Evolutionary conservation across 805 yeast genomes (phyloP).

Genomic region (Wickerhamiella parazyma): DNA sequence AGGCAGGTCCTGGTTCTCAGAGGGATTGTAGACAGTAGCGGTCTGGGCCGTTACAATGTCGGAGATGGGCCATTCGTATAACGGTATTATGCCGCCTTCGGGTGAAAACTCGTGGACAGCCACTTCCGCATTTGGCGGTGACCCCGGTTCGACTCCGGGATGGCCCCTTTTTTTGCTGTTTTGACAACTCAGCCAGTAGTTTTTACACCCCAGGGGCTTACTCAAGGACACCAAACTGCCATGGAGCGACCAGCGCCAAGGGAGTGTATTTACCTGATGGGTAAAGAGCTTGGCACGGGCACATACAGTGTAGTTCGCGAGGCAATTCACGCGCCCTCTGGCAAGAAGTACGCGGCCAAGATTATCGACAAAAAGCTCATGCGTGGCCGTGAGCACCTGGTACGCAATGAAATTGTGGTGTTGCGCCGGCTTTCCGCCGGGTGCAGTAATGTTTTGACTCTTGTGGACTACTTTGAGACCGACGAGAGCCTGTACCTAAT

Average conservation of each 20-base stretch:
- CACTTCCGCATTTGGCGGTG: slow-evolving; percentile 26
- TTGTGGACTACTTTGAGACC: slow-evolving; percentile 62
- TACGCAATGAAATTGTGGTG: slow-evolving; percentile 49
- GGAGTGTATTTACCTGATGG: slow-evolving; percentile 19
- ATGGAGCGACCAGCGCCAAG: slow-evolving; percentile 6
- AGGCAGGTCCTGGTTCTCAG: no score
- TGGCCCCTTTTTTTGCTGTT: slow-evolving; percentile 25
- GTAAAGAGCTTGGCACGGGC: slow-evolving; percentile 31
- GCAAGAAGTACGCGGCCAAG: slow-evolving; percentile 40
- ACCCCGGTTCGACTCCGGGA: slow-evolving; percentile 32
- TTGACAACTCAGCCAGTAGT: neutral
- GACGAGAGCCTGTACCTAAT: slow-evolving; percentile 38
- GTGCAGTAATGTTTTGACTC: slow-evolving; percentile 43
- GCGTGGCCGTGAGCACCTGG: slow-evolving; percentile 39
- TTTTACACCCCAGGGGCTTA: neutral
- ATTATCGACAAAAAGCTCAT: slow-evolving; percentile 37
- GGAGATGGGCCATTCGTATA: slow-evolving; percentile 29
- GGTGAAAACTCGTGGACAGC: slow-evolving; percentile 24
- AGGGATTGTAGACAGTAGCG: no score
- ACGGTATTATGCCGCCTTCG: slow-evolving; percentile 31
- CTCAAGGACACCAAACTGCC: neutral
- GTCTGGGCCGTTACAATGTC: no score
- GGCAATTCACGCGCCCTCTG: slow-evolving; percentile 30
- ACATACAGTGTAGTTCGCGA: slow-evolving; percentile 33
- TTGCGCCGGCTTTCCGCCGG: slow-evolving; percentile 38